These are phyloP conservation scores for Rhodotorula toruloides DNA, from an alignment of 768 basidiomycete species.

Conservation along the genomic window DNA sequence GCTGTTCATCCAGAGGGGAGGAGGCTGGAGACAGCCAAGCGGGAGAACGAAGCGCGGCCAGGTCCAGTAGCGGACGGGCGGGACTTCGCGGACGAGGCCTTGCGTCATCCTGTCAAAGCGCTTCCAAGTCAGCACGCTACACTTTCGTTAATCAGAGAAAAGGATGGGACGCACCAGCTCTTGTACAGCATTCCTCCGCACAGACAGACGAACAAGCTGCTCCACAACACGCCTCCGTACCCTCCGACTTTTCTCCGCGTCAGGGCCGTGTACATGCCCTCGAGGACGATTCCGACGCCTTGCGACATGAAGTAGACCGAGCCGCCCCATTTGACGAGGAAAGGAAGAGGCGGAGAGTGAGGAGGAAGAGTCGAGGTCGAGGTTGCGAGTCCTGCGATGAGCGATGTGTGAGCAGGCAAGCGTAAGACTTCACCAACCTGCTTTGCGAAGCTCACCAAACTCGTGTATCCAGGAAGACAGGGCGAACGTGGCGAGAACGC, in stretches of 20 bases:
- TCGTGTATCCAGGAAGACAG: slow-evolving; percentile 30
- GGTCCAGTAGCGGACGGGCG: slow-evolving; percentile 22
- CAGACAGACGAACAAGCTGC: not conserved
- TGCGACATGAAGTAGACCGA: slow-evolving; percentile 30
- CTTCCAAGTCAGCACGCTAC: not conserved
- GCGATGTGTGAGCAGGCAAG: not conserved
- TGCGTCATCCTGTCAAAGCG: slow-evolving; percentile 9
- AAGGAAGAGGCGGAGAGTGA: not conserved
- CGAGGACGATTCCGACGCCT: slow-evolving; percentile 27
- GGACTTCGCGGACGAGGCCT: slow-evolving; percentile 28
- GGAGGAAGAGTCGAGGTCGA: slow-evolving; percentile 14
- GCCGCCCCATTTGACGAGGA: slow-evolving; percentile 26
- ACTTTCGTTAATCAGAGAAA: not conserved
- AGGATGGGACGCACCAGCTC: slow-evolving; percentile 17
- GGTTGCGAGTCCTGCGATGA: slow-evolving; percentile 10
- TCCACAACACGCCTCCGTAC: slow-evolving; percentile 10
- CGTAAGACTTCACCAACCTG: too few species aligned
- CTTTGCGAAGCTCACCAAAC: slow-evolving; percentile 4
- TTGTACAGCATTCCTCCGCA: not conserved
- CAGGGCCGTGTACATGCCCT: slow-evolving; percentile 7
- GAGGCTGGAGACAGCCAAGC: slow-evolving; percentile 25
- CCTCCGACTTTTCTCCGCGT: slow-evolving; percentile 8
- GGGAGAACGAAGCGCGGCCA: slow-evolving; percentile 27
- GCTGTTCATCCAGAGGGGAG: slow-evolving; percentile 23
- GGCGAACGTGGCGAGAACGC: slow-evolving; percentile 16